phyloP scores from a whole-genome alignment of 805 yeast species.

The Lachancea fermentati region DNA sequence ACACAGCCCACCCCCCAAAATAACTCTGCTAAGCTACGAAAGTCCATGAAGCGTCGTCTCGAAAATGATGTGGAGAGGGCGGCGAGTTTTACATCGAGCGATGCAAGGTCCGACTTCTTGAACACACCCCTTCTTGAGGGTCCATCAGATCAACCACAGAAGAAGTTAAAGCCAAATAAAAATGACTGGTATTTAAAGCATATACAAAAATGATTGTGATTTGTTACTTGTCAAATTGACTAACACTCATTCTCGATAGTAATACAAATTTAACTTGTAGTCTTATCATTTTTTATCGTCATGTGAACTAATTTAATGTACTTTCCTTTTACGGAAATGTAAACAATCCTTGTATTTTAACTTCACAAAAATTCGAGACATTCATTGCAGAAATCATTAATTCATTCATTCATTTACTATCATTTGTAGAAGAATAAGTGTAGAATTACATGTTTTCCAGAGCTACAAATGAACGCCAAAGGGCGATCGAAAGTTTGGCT shows the following conservation, averaged over 20 bases:
- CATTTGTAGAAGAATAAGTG: no score
- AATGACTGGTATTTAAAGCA: slow-evolving; percentile 6
- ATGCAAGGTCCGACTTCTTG: slow-evolving; percentile 5
- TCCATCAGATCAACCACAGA: slow-evolving; percentile 5
- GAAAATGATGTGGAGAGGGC: slow-evolving; percentile 5
- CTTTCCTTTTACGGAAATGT: no score
- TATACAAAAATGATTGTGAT: not conserved
- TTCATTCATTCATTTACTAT: no score
- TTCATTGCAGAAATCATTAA: no score
- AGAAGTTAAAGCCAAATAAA: slow-evolving; percentile 4
- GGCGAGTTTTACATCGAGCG: slow-evolving; percentile 1
- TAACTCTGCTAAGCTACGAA: slow-evolving; percentile 55
- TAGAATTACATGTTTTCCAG: slow-evolving; percentile 29
- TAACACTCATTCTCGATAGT: no score
- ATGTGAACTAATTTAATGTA: no score
- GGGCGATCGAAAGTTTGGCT: slow-evolving; percentile 30
- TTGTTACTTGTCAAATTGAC: no score
- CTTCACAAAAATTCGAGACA: no score
- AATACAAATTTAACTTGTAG: no score
- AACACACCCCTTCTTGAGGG: slow-evolving; percentile 17
- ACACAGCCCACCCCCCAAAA: slow-evolving; percentile 29
- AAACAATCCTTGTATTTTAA: no score
- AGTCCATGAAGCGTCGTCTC: slow-evolving; percentile 50
- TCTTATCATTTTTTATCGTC: no score
- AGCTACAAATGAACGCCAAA: slow-evolving; percentile 11